These are phyloP conservation scores for Aspergillus sp. DNA, from an alignment of 2,329 filamentous ascomycete species.

Conservation along the genomic window DNA sequence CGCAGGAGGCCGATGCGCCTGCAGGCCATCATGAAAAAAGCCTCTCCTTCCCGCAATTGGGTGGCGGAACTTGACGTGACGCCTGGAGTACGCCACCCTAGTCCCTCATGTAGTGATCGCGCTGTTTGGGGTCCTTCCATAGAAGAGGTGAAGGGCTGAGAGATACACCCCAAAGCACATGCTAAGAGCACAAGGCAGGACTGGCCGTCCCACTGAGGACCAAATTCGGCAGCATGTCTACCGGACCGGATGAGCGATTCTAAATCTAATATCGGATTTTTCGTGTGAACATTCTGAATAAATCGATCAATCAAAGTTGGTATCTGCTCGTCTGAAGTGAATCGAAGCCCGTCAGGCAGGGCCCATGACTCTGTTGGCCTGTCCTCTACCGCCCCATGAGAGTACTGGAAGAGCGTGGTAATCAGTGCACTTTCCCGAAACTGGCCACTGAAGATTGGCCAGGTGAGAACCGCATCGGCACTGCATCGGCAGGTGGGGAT, in stretches of 20 bases:
- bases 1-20: slow-evolving; percentile 22
- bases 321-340: slow-evolving; percentile 21
- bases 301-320: slow-evolving; percentile 24
- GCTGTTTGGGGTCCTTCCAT: not conserved
- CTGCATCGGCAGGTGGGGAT: slow-evolving; percentile 20
- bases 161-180: slow-evolving; percentile 23
- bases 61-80: not conserved
- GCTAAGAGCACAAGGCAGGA: slow-evolving; percentile 29
- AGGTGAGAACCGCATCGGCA: slow-evolving; percentile 20
- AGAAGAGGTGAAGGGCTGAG: slow-evolving; percentile 16
- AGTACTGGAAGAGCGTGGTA: slow-evolving; percentile 10
- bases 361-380: slow-evolving; percentile 1
- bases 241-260: slow-evolving; percentile 18
- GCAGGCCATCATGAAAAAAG: slow-evolving; percentile 25
- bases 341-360: slow-evolving; percentile 6
- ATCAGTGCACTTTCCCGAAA: slow-evolving; percentile 15
- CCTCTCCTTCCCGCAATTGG: slow-evolving; percentile 17
- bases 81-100: not conserved
- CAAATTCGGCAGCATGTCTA: slow-evolving; percentile 17
- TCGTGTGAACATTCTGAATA: slow-evolving; percentile 28
- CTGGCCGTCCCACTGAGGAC: slow-evolving; percentile 24
- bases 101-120: slow-evolving; percentile 1
- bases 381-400: slow-evolving; percentile 5
- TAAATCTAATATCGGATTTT: slow-evolving; percentile 31
- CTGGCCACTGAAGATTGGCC: slow-evolving; percentile 18